Conservation (phyloP, 2,329 filamentous ascomycete species). For the Ceratocystis destructans region DNA sequence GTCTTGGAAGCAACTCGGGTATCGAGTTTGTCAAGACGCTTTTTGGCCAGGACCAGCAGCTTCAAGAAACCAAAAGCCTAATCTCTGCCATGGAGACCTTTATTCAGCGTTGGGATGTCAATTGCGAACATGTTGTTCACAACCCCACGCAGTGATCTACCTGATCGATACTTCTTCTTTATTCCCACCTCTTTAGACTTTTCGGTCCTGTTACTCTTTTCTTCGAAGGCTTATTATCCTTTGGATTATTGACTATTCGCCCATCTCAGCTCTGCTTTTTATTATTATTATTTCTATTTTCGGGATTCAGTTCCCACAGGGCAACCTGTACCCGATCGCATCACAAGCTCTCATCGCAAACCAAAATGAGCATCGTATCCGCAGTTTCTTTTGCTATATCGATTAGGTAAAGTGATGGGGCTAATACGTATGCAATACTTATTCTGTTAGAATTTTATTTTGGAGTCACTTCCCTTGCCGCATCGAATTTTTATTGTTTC, state of each 20-base stretch:
- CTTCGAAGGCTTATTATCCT: constrained; percentile 1
- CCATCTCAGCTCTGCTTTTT: constrained; percentile 5
- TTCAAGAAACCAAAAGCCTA: constrained; percentile 80
- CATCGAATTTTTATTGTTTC: not conserved
- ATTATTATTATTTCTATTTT: constrained; percentile 1
- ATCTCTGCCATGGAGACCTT: constrained; percentile 81
- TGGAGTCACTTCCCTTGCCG: not conserved
- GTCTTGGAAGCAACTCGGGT: constrained; percentile 82
- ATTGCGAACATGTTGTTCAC: constrained; percentile 77
- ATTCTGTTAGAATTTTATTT: not conserved
- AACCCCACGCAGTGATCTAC: constrained; percentile 37
- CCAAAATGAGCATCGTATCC: not conserved
- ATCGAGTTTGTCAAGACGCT: constrained; percentile 93
- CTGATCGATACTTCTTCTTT: constrained; percentile 11
- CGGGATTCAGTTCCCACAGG: constrained; percentile 12
- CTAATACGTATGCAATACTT: not conserved
- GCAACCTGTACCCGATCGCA: constrained; percentile 16
- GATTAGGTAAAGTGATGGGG: not conserved
- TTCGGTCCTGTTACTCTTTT: constrained; percentile 2
- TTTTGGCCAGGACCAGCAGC: constrained; percentile 79
- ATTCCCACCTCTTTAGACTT: not conserved
- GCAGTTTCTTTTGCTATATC: not conserved
- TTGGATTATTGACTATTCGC: not conserved
- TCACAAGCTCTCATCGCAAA: not conserved
- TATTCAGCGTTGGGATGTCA: constrained; percentile 89